Evolutionary conservation across 2,329 filamentous ascomycete species (phyloP).

Genomic region (Arthrobotrys megalospora): DNA sequence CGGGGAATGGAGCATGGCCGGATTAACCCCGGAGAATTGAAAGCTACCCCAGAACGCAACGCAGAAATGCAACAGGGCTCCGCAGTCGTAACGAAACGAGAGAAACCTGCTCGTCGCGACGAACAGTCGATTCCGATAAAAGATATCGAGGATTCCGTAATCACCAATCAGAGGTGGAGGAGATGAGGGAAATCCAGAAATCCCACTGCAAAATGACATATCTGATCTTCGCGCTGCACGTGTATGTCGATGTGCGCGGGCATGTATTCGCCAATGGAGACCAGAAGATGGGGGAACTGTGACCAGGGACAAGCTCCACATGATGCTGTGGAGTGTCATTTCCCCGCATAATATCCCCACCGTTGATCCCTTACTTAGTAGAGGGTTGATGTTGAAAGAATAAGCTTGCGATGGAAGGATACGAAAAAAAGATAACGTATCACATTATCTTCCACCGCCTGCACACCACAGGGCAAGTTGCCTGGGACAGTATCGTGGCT

Average conservation of each 20-base stretch:
- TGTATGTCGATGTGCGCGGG: constrained; percentile 13
- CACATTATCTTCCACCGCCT: neutral
- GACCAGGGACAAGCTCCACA: constrained; percentile 29
- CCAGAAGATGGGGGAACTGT: neutral
- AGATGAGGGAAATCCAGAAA: constrained; percentile 13
- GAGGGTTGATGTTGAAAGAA: neutral
- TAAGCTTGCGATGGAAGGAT: neutral
- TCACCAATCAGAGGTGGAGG: neutral
- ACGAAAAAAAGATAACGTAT: constrained; percentile 1
- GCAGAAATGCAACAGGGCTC: too few relatives aligned
- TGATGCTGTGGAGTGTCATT: constrained; percentile 10
- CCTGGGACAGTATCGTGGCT: too few relatives aligned
- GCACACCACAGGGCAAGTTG: too few relatives aligned
- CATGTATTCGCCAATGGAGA: constrained; percentile 11
- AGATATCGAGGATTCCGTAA: constrained; percentile 4
- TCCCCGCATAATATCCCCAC: constrained; percentile 36
- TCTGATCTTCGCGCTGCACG: constrained; percentile 27
- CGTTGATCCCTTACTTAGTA: constrained; percentile 10
- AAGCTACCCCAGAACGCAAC: neutral
- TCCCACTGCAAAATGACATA: constrained; percentile 32
- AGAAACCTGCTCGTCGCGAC: constrained; percentile 3
- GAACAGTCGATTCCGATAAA: constrained; percentile 3
- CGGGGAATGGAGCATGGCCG: neutral
- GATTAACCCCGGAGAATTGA: constrained; percentile 9
- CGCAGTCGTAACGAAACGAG: neutral